A percentile compares a stretch with the other conserved stretches of the same genome.
Conservation (phyloP, 805 yeast species). For the Clavispora phyllophila region DNA sequence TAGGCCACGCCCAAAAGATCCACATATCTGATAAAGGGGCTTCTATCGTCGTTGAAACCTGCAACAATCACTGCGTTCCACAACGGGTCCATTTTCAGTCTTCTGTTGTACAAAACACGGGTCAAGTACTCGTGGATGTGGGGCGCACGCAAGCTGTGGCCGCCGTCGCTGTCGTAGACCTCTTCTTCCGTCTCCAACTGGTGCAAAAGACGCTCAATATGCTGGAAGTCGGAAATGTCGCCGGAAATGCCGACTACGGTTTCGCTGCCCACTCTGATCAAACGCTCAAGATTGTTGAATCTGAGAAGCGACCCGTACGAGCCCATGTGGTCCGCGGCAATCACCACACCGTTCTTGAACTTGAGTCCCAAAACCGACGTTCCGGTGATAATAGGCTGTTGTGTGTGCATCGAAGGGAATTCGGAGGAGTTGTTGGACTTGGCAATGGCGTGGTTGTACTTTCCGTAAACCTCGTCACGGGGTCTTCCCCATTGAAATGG, state of each 20-base stretch:
- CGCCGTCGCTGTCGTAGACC: conserved; percentile 68
- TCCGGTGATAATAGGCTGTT: conserved; percentile 93
- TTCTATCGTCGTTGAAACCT: conserved; percentile 65
- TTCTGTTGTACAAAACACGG: conserved; percentile 76
- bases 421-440: conserved; percentile 38
- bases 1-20: conserved; percentile 91
- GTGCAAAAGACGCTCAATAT: conserved; percentile 67
- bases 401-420: conserved; percentile 80
- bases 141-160: conserved; percentile 64
- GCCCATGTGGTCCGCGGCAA: conserved; percentile 92
- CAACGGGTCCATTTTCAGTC: conserved; percentile 90
- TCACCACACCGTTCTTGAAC: conserved; percentile 81
- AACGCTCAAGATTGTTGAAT: conserved; percentile 78
- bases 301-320: conserved; percentile 92
- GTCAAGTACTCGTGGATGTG: conserved; percentile 85
- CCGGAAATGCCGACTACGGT: conserved; percentile 94
- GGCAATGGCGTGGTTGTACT: conserved; percentile 71
- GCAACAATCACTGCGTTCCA: conserved; percentile 95
- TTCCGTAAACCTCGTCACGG: conserved; percentile 72
- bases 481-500: conserved; percentile 97
- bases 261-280: conserved; percentile 75
- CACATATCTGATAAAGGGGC: conserved; percentile 76
- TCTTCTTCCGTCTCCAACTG: conserved; percentile 71
- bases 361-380: conserved; percentile 91
- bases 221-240: conserved; percentile 90